Evolutionary conservation across 768 basidiomycete species (phyloP), one percentile per base, ranked within the genome.

Genomic region (Thelephora ganbajun): DNA sequence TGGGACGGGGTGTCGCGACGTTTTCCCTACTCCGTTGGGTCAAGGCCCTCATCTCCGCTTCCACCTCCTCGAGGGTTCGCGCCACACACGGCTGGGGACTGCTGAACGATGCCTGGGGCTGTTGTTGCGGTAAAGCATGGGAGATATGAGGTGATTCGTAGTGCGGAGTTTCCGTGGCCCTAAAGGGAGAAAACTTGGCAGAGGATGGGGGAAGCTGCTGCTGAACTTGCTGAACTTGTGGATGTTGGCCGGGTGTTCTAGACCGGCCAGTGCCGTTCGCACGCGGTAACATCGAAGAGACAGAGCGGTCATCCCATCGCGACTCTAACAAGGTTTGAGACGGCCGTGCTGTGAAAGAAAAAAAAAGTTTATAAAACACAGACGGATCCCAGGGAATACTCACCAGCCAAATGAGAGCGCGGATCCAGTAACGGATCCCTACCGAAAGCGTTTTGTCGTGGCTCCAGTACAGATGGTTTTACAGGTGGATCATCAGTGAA

Each of bases 241-340:
- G 55, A 41, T 63, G 59, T 53, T 64, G 65, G 19, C 61, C 53
- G 4, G 39, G 39, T 2, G 39, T 41, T 11, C 6, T 14, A 19
- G 70, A 59, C 52, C 73, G 73, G 53, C 60, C 59, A 12, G 64
- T 56, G 45, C 79, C 76, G 56, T 74, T 79, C 48, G 62, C 51
- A 18, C 74, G 69, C 35, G 79, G 72, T 51, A 88, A 69, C 44
- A 79, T 69, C 33, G 82, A 83, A 58, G 84, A 83, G 0, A 76
- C 75, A 11, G 84, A 85, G 59, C 74, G 83, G 67, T 88, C 80
- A 46, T 84, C 80, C 86, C 86, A 89, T 56, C 87, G 77, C 12
- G 83, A 75, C 55, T 86, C 83, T 34, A 83, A 66, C 16, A 79
- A 78, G 35, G 39, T 18, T 14, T 71, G 60, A 45, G 63, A 61